Percentiles rank a stretch among this genome's conserved stretches.
These are phyloP conservation scores for Fusarium burgessii DNA, from an alignment of 2,329 filamentous ascomycete genomes.

Conservation along the genomic window DNA sequence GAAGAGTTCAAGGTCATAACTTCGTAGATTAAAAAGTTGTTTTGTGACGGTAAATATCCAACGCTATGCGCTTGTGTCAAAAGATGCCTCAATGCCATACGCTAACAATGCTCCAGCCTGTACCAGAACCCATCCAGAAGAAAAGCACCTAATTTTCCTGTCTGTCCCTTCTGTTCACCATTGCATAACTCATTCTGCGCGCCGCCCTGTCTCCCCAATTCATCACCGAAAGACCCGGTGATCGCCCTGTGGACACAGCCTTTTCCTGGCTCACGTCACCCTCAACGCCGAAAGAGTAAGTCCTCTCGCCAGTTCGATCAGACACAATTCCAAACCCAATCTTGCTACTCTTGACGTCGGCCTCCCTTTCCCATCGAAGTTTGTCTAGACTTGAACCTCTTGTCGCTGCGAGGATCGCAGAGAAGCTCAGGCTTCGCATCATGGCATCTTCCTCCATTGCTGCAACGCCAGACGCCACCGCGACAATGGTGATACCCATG, in stretches of 20 bases:
- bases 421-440: constrained; percentile 44
- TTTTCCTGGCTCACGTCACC: constrained; percentile 46
- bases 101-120: background rate
- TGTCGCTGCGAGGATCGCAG: constrained; percentile 43
- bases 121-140: background rate
- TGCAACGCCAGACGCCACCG: constrained; percentile 31
- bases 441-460: constrained; percentile 43
- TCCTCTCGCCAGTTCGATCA: constrained; percentile 34
- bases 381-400: constrained; percentile 43
- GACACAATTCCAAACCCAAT: constrained; percentile 44
- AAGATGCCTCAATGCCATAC: constrained; percentile 7
- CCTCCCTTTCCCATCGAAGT: constrained; percentile 39
- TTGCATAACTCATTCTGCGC: constrained; percentile 39
- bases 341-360: constrained; percentile 33
- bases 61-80: constrained; percentile 25
- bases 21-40: constrained; percentile 25
- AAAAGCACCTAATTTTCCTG: constrained; percentile 9
- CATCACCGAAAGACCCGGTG: constrained; percentile 40
- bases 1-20: constrained; percentile 2
- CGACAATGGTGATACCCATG: constrained; percentile 39
- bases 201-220: constrained; percentile 38
- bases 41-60: constrained; percentile 7
- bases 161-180: constrained; percentile 30
- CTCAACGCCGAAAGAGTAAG: constrained; percentile 43
- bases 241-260: constrained; percentile 30